Percentiles rank a stretch among this genome's conserved stretches.
Evolutionary conservation across 352 stramenopile species (phyloP).

Genomic region (Pythium monospermum): DNA sequence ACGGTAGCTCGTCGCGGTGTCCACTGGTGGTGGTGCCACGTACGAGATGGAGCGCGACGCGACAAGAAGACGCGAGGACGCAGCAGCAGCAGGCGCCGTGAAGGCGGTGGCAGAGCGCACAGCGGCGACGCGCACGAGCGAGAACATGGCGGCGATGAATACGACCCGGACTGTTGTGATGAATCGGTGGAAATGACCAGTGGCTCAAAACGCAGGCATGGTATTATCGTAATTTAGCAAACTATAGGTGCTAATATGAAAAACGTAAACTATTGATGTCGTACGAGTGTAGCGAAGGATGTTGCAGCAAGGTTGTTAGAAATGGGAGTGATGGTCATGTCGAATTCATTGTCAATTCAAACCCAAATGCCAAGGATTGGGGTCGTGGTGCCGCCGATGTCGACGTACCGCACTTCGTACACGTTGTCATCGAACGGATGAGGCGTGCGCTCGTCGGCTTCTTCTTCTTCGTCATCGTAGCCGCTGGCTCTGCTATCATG

Average conservation of each 20-base stretch:
- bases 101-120: neutral
- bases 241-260: neutral
- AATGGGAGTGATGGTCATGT: neutral
- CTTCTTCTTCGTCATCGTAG: neutral
- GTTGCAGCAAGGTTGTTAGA: neutral
- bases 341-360: too few species aligned
- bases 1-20: conserved; percentile 48
- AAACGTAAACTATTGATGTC: too few species aligned
- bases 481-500: neutral
- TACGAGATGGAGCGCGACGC: conserved; percentile 42
- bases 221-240: neutral
- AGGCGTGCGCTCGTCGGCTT: neutral
- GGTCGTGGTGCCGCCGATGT: neutral
- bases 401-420: conserved; percentile 10
- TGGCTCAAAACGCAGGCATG: conserved; percentile 5
- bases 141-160: conserved; percentile 5
- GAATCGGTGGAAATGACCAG: neutral
- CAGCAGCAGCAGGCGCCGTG: neutral
- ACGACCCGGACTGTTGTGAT: neutral
- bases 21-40: conserved; percentile 54
- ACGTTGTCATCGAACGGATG: conserved; percentile 2
- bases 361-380: conserved; percentile 7
- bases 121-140: conserved; percentile 9
- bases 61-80: conserved; percentile 9
- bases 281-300: neutral